Base-by-base conservation (phyloP, 2,329 filamentous ascomycete species). In the Chrysoporthe puriensis region DNA sequence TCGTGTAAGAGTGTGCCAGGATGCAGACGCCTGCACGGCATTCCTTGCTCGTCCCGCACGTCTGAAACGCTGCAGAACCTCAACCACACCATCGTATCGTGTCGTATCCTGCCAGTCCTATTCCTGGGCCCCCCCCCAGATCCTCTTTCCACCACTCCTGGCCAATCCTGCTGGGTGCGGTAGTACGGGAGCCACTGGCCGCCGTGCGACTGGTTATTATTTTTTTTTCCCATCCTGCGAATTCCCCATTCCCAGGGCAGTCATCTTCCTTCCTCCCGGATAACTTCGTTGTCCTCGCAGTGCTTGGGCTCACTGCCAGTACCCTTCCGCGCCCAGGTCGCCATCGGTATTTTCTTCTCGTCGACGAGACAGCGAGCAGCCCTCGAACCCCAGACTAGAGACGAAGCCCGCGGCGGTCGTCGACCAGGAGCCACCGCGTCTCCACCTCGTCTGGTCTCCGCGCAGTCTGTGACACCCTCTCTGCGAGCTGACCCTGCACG, bases 41-140 rank as follows among this genome's bases (percentile, higher is more conserved):
- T 67, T 69, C 73, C 74, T 70, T 72, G 70, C 66, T 68, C 66
- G 72, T 76, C 73, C 75, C 73, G 75, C 76, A 74, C 73, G 72
- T 71, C 77, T 82, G 80, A 82, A 82, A 82, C 80, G 73, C 73
- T 74, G 75, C 73, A 70, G 66, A 65, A 66, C 69, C 63, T 71
- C 71, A 66, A 70, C 68, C 71, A 72, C 72, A 73, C 72, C 70
- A 68, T 63, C 65, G 59, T 66, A 44, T 73, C 70, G 70, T 73
- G 72, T 74, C 68, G 60, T 62, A 67, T 59, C 48, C 54, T 46
- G 11, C 56, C 63, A 44, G 40, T 32, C 42, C 54, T 57, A 57
- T 57, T 57, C 54, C 54, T 57, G 34, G 54, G 21, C 32, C 32
- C 34, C 11, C 11, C n/a, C 18, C 57, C 8, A 26, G 21, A 16